Conservation (phyloP, 2,329 filamentous ascomycete genomes). For the Aspergillus sp. region DNA sequence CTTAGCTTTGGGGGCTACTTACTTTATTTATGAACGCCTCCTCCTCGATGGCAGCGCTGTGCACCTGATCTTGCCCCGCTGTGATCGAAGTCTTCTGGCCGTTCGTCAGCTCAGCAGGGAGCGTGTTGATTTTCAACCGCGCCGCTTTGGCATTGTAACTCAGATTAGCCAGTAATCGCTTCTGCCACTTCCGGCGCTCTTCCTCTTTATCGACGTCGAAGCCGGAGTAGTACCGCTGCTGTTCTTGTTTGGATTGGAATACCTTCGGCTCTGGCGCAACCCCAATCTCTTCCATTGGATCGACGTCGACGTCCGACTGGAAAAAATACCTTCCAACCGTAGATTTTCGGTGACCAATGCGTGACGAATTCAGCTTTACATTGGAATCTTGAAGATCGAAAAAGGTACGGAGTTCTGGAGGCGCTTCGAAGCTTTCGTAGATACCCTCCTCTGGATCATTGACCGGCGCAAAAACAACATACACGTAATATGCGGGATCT, state of each 20-base stretch:
- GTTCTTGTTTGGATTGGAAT: not conserved
- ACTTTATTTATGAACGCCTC: not conserved
- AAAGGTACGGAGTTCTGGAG: not conserved
- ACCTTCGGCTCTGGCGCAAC: not conserved
- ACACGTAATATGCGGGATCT: not conserved
- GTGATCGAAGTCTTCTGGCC: not conserved
- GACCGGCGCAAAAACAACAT: not conserved
- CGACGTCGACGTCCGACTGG: not conserved
- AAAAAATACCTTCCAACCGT: not conserved
- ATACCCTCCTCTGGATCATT: not conserved
- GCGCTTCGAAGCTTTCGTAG: not conserved
- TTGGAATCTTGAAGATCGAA: not conserved
- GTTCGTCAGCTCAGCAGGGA: not conserved
- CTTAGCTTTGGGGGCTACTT: not conserved
- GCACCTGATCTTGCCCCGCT: not conserved
- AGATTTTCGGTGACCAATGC: not conserved
- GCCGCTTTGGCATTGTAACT: not conserved
- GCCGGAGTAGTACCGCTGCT: not conserved
- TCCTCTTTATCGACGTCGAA: not conserved
- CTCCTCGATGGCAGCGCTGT: not conserved
- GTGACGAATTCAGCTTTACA: not conserved
- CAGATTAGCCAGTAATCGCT: not conserved
- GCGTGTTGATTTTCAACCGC: not conserved
- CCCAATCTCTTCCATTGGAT: not conserved
- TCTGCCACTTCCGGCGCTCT: not conserved